A percentile compares a stretch with the other conserved stretches of the same genome.
phyloP scores from a whole-genome alignment of 2,329 filamentous ascomycete genomes.

The Trichoderma sp. region DNA sequence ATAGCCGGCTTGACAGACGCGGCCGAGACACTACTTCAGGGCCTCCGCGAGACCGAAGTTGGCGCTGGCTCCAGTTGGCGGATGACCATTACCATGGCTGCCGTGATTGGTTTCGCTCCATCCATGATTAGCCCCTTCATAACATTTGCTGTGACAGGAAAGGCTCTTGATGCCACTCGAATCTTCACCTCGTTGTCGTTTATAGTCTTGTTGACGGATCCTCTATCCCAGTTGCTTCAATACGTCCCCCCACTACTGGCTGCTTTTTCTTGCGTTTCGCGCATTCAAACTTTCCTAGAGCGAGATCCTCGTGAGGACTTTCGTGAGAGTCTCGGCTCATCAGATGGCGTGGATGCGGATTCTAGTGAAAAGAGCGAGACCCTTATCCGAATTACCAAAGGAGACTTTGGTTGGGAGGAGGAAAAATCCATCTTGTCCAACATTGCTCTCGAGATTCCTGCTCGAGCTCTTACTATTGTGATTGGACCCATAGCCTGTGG shows the following conservation, averaged over 20 bases:
- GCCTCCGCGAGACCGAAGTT: conserved; percentile 34
- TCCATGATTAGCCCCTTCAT: conserved; percentile 37
- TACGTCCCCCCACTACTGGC: conserved; percentile 35
- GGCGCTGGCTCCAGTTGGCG: conserved; percentile 32
- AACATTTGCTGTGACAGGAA: conserved; percentile 35
- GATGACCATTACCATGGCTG: conserved; percentile 28
- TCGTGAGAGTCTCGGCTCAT: conserved; percentile 8
- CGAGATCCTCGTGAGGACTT: conserved; percentile 30
- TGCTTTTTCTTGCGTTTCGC: conserved; percentile 35
- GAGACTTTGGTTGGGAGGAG: conserved; percentile 32
- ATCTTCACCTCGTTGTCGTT: conserved; percentile 40
- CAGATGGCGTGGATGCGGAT: background rate
- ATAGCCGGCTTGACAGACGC: conserved; percentile 34
- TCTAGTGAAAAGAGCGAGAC: background rate
- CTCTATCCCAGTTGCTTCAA: conserved; percentile 37
- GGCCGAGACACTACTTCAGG: conserved; percentile 34
- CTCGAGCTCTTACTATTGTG: conserved; percentile 34
- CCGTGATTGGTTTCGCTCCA: conserved; percentile 37
- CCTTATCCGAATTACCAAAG: conserved; percentile 21
- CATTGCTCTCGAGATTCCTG: conserved; percentile 24
- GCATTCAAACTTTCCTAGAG: conserved; percentile 43
- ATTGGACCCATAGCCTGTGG: conserved; percentile 41
- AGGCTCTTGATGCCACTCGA: conserved; percentile 29
- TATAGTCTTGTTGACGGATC: conserved; percentile 37
- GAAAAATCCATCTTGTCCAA: conserved; percentile 28